Conservation (phyloP, 2,329 filamentous ascomycete genomes). For the Exophiala phaeomuriformis region DNA sequence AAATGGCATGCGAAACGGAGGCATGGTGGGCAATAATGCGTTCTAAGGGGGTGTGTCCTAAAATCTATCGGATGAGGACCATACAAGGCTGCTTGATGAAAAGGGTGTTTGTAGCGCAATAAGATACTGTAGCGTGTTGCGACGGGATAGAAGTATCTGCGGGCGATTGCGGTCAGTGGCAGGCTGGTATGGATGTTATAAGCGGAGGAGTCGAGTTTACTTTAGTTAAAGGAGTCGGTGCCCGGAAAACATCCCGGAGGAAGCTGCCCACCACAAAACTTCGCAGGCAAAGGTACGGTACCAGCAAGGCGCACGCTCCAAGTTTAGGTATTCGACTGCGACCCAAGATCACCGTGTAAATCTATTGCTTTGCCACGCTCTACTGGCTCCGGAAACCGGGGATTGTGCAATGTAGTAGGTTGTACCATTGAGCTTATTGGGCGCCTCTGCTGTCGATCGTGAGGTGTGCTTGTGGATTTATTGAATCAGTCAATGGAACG, state of each 20-base stretch:
- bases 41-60: not conserved
- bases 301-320: not conserved
- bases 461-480: not conserved
- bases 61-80: constrained; percentile 5
- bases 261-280: not conserved
- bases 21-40: constrained; percentile 44
- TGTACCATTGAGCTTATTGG: not conserved
- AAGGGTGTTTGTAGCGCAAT: constrained; percentile 2
- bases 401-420: not conserved
- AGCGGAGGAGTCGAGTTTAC: not conserved
- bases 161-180: too few species aligned
- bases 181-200: too few species aligned
- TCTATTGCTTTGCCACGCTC: not conserved
- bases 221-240: not conserved
- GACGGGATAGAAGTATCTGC: not conserved
- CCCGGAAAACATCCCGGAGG: not conserved
- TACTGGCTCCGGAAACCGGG: not conserved
- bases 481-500: too few species aligned
- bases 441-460: constrained; percentile 7
- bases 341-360: not conserved
- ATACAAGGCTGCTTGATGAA: constrained; percentile 3
- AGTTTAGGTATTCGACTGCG: not conserved
- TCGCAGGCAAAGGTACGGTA: too few species aligned
- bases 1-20: constrained; percentile 65
- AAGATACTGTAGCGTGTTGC: constrained; percentile 1